phyloP scores from a whole-genome alignment of 176 grass and related monocot genomes.

The Zoysia japonica region DNA sequence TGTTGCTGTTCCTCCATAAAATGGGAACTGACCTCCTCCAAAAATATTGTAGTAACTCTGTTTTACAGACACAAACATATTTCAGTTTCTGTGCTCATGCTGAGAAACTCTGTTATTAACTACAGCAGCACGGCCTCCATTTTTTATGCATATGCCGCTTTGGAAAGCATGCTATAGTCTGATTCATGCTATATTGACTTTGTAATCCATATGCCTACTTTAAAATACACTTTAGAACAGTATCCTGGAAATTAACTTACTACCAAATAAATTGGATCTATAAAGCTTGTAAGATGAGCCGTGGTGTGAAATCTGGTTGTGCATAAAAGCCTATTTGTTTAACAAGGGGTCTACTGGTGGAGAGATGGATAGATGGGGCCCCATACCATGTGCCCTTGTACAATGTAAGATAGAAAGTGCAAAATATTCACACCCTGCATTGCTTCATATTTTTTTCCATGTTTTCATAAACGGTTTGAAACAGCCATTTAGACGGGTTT shows the following conservation, averaged over 20 bases:
- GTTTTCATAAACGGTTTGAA: too few relatives aligned
- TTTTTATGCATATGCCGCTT: not conserved
- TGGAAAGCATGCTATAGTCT: not conserved
- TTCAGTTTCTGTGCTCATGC: not conserved
- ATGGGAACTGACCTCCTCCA: constrained; percentile 77
- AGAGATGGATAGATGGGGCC: constrained; percentile 39
- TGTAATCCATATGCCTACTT: not conserved
- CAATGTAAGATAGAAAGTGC: constrained; percentile 32
- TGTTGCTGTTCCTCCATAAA: constrained; percentile 79
- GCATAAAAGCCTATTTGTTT: constrained; percentile 26
- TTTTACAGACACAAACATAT: constrained; percentile 25
- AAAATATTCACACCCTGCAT: too few relatives aligned
- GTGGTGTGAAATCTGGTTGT: constrained; percentile 26
- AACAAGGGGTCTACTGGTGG: constrained; percentile 22
- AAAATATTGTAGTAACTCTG: constrained; percentile 95
- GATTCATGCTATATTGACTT: not conserved
- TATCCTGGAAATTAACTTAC: not conserved
- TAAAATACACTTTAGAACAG: constrained; percentile 15
- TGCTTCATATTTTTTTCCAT: too few relatives aligned
- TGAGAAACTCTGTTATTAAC: constrained; percentile 27
- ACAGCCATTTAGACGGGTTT: too few relatives aligned
- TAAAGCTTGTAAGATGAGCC: not conserved
- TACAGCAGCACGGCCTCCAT: not conserved
- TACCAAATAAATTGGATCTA: constrained; percentile 13
- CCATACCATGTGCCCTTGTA: constrained; percentile 53